Percentiles rank a stretch among this genome's conserved stretches.
Conservation (phyloP, 2,329 filamentous ascomycete species). For the Phialophora verrucosa region DNA sequence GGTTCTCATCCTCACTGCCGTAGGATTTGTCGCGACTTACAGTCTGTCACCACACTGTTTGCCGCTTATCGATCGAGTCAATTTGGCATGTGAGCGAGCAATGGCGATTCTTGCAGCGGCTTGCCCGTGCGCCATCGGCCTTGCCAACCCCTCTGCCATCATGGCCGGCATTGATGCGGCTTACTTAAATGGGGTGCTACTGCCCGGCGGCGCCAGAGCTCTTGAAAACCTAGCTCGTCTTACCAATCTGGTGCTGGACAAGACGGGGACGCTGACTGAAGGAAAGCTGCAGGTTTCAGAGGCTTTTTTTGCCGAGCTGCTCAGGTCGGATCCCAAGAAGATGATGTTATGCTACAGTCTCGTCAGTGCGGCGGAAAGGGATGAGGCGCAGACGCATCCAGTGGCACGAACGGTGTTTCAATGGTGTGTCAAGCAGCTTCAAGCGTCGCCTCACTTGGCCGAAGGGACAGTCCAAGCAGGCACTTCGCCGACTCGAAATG, state of each 20-base stretch:
- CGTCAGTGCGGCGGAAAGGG: conserved; percentile 30
- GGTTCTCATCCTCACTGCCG: conserved; percentile 22
- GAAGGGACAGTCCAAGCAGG: conserved; percentile 6
- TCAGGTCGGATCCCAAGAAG: conserved; percentile 13
- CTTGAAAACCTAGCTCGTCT: conserved; percentile 68
- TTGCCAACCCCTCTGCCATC: conserved; percentile 79
- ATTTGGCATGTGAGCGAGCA: conserved; percentile 42
- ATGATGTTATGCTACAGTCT: conserved; percentile 22
- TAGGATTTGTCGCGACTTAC: conserved; percentile 17
- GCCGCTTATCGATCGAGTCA: conserved; percentile 21
- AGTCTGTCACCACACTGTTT: neutral
- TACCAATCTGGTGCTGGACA: conserved; percentile 76
- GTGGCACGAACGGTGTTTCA: conserved; percentile 30
- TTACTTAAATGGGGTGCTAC: conserved; percentile 19
- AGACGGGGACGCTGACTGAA: conserved; percentile 75
- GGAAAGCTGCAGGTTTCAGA: conserved; percentile 52
- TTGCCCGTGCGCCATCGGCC: conserved; percentile 77
- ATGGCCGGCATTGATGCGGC: conserved; percentile 71
- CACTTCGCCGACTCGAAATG: conserved; percentile 17
- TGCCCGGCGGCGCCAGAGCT: conserved; percentile 52
- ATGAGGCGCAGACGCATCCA: conserved; percentile 28
- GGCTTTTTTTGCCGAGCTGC: conserved; percentile 13
- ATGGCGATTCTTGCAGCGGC: conserved; percentile 76
- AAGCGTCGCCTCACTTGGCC: neutral
- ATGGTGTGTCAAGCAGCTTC: conserved; percentile 24